phyloP scores from a whole-genome alignment of 2,329 filamentous ascomycete species.

The Basipetospora chlamydospora region DNA sequence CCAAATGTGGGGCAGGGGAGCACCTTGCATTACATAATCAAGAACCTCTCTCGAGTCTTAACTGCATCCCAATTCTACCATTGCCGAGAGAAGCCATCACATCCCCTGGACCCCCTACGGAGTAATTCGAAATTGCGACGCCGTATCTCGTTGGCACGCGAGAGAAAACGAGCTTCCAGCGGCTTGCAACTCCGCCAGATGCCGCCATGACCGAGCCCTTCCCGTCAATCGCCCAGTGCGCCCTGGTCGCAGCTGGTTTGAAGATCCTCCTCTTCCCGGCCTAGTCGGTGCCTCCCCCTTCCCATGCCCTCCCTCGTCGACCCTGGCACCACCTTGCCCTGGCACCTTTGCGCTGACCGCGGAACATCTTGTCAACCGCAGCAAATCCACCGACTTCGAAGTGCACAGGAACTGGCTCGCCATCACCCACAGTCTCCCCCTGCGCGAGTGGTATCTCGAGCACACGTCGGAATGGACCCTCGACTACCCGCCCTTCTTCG shows the following conservation, averaged over 20 bases:
- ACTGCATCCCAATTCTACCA: no score
- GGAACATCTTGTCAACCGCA: slow-evolving; percentile 22
- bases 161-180: no score
- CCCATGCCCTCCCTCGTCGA: neutral
- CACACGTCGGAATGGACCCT: slow-evolving; percentile 98
- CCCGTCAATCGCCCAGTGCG: slow-evolving; percentile 80
- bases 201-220: slow-evolving; percentile 60
- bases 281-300: slow-evolving; percentile 51
- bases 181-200: slow-evolving; percentile 4
- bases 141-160: no score
- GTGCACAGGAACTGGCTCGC: slow-evolving; percentile 98
- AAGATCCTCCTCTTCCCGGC: slow-evolving; percentile 88
- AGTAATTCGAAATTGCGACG: no score
- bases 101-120: no score
- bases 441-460: slow-evolving; percentile 91
- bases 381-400: slow-evolving; percentile 98
- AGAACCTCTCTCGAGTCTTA: no score
- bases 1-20: no score
- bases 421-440: slow-evolving; percentile 76
- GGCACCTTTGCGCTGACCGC: slow-evolving; percentile 7
- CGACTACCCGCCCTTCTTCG: slow-evolving; percentile 97
- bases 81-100: no score
- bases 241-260: slow-evolving; percentile 70
- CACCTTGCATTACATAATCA: no score
- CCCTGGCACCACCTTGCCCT: no score